Conservation (phyloP, 2,329 filamentous ascomycete species). For the Clonostachys rosea region DNA sequence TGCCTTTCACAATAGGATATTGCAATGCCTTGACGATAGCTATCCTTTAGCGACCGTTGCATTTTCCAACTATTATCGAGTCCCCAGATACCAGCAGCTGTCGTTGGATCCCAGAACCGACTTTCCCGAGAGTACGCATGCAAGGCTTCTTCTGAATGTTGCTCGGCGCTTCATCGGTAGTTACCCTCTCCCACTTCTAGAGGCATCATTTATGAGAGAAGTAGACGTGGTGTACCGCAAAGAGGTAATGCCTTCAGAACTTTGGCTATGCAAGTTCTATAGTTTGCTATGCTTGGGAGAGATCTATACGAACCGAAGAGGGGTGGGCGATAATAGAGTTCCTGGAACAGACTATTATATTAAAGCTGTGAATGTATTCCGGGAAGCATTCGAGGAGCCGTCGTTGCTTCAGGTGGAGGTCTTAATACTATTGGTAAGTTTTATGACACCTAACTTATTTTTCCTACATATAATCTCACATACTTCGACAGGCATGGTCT, state of each 20-base stretch:
- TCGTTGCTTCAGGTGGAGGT: slow-evolving; percentile 37
- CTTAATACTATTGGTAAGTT: slow-evolving; percentile 25
- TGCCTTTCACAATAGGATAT: slow-evolving; percentile 17
- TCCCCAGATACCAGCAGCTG: slow-evolving; percentile 1
- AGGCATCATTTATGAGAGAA: slow-evolving; percentile 26
- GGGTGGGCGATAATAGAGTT: slow-evolving; percentile 19
- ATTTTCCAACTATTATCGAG: slow-evolving; percentile 14
- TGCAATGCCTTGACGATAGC: slow-evolving; percentile 17
- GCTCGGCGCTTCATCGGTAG: slow-evolving; percentile 20
- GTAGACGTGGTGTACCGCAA: slow-evolving; percentile 26
- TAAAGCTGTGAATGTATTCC: slow-evolving; percentile 28
- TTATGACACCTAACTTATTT: too few relatives aligned
- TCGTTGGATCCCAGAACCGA: not conserved
- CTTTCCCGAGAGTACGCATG: slow-evolving; percentile 18
- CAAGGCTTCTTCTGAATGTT: slow-evolving; percentile 18
- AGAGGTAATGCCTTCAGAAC: slow-evolving; percentile 14
- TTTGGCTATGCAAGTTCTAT: slow-evolving; percentile 36
- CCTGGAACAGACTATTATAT: slow-evolving; percentile 37
- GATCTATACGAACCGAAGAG: slow-evolving; percentile 32
- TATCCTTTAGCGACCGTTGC: slow-evolving; percentile 15
- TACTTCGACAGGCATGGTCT: slow-evolving; percentile 14
- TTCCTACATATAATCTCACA: not conserved
- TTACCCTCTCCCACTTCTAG: slow-evolving; percentile 22
- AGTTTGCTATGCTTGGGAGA: slow-evolving; percentile 36
- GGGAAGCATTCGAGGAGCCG: slow-evolving; percentile 34